Percentiles rank a stretch among this genome's conserved stretches.
Evolutionary conservation across 2,329 filamentous ascomycete species (phyloP).

Genomic region (Passalora sequoiae): DNA sequence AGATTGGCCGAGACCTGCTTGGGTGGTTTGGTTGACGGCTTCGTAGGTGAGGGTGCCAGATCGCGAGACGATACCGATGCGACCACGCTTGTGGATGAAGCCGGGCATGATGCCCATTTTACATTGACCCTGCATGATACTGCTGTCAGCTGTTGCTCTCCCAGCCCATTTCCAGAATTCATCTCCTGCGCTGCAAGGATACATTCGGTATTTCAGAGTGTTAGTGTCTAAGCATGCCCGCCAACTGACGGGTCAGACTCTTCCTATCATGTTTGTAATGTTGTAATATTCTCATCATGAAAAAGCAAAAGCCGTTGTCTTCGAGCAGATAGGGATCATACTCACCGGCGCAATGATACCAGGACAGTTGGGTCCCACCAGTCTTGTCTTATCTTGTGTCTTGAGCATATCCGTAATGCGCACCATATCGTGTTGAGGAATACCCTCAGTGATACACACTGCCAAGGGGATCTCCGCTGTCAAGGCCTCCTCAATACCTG

Average conservation of each 20-base stretch:
- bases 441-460: conserved; percentile 97
- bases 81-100: conserved; percentile 99
- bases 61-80: conserved; percentile 96
- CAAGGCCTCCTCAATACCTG: conserved; percentile 95
- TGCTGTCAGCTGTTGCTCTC: conserved; percentile 8
- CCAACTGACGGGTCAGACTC: conserved; percentile 32
- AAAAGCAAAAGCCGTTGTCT: conserved; percentile 6
- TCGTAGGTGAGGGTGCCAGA: conserved; percentile 99
- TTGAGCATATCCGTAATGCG: conserved; percentile 97
- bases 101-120: conserved; percentile 99
- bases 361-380: conserved; percentile 96
- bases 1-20: conserved; percentile 92
- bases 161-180: neutral
- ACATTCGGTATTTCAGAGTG: conserved; percentile 16
- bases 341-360: conserved; percentile 79
- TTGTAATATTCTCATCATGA: conserved; percentile 23
- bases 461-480: conserved; percentile 87
- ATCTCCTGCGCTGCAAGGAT: conserved; percentile 3
- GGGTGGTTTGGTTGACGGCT: conserved; percentile 98
- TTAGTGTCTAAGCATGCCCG: conserved; percentile 29
- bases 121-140: conserved; percentile 71
- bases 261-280: conserved; percentile 36
- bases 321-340: conserved; percentile 16
- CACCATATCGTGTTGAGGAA: conserved; percentile 98
- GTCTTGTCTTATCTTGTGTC: conserved; percentile 91